Conservation (phyloP, 2,329 filamentous ascomycete species). For the Scedosporium boydii region DNA sequence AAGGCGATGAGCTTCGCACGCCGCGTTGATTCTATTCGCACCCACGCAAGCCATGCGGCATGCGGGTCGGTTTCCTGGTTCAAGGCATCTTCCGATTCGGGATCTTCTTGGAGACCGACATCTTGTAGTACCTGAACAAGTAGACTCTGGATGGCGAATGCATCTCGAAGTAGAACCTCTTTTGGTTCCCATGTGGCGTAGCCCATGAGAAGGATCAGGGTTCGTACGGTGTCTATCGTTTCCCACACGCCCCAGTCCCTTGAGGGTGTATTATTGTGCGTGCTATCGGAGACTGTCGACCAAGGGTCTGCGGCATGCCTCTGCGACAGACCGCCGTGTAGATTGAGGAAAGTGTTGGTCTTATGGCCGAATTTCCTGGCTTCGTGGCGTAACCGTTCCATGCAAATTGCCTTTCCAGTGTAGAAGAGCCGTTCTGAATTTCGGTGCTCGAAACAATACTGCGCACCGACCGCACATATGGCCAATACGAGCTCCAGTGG, state of each 20-base stretch:
- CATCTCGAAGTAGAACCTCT: conserved; percentile 21
- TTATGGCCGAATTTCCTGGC: conserved; percentile 15
- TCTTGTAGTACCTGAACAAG: conserved; percentile 24
- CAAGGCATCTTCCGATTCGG: not conserved
- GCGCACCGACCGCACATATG: conserved; percentile 23
- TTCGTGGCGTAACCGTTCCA: conserved; percentile 19
- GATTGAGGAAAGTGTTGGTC: conserved; percentile 15
- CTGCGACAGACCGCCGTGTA: conserved; percentile 3
- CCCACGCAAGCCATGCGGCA: conserved; percentile 20
- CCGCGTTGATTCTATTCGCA: conserved; percentile 20
- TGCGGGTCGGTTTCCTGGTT: conserved; percentile 8
- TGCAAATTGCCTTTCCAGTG: conserved; percentile 20
- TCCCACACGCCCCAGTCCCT: conserved; percentile 15
- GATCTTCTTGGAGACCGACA: conserved; percentile 21
- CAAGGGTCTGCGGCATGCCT: not conserved
- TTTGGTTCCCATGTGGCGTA: conserved; percentile 28
- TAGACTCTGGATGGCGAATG: conserved; percentile 22
- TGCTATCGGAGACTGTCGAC: not conserved
- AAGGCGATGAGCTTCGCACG: conserved; percentile 27
- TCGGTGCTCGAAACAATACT: conserved; percentile 27
- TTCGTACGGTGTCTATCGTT: conserved; percentile 22
- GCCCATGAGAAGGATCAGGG: conserved; percentile 26
- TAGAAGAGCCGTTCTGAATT: conserved; percentile 24
- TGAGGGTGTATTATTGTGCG: not conserved
- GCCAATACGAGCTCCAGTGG: conserved; percentile 23